These are phyloP conservation scores for Trichophaea hybrida DNA, from an alignment of 2,329 filamentous ascomycete genomes.

Conservation along the genomic window DNA sequence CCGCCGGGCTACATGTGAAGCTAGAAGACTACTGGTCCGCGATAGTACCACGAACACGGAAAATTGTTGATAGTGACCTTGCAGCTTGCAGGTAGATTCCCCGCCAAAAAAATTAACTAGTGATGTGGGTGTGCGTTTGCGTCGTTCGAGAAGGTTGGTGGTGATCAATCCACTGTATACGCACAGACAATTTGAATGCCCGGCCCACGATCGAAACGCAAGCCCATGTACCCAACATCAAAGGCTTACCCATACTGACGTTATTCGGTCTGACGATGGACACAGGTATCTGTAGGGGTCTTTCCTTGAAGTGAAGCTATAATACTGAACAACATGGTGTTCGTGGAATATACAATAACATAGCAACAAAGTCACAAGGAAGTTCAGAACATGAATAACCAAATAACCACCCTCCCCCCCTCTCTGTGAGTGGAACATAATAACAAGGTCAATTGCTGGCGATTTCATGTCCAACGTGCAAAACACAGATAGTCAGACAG, in stretches of 20 bases:
- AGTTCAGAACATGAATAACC: too few species aligned
- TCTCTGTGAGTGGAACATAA: too few species aligned
- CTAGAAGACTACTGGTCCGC: not conserved
- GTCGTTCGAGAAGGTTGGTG: constrained; percentile 2
- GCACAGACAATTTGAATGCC: constrained; percentile 1
- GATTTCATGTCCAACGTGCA: too few species aligned
- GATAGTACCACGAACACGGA: constrained; percentile 5
- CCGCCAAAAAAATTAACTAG: not conserved
- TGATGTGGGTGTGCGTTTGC: constrained; percentile 1
- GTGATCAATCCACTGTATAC: not conserved
- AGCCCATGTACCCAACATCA: not conserved
- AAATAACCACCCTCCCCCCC: too few species aligned
- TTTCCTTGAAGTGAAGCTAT: not conserved
- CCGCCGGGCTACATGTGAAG: not conserved
- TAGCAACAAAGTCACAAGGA: too few species aligned
- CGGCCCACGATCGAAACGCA: not conserved
- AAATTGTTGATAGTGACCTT: constrained; percentile 4
- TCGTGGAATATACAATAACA: too few species aligned
- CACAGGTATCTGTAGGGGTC: too few species aligned
- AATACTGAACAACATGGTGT: not conserved
- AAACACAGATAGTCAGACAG: too few species aligned
- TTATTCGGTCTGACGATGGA: too few species aligned
- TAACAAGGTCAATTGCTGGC: too few species aligned
- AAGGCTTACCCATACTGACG: not conserved
- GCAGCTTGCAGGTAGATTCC: not conserved